Evolutionary conservation across 176 grass and related monocot genomes (phyloP).

Genomic region (Pontederia crassipes): DNA sequence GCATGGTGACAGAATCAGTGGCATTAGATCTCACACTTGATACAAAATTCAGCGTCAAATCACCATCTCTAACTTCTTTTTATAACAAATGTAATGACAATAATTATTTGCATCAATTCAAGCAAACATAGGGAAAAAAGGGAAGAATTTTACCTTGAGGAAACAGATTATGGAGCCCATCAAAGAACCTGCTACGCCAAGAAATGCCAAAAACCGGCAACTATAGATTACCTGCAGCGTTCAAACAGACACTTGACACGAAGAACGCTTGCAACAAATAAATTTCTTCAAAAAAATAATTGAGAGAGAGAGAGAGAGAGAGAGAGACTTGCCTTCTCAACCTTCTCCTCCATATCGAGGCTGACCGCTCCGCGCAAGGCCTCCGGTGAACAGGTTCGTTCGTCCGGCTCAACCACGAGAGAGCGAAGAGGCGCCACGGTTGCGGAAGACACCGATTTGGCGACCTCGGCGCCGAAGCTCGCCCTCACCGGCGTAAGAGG

Average conservation of each 20-base stretch:
- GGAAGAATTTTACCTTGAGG: not conserved
- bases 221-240: conserved; percentile 6
- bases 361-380: not conserved
- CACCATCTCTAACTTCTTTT: no score
- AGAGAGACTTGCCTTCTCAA: conserved; percentile 1
- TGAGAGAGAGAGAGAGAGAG: not conserved
- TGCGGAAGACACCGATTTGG: not conserved
- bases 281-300: not conserved
- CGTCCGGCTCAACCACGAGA: not conserved
- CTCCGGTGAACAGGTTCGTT: not conserved
- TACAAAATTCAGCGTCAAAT: no score
- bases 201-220: conserved; percentile 11
- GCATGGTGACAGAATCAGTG: no score
- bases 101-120: not conserved
- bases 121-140: conserved; percentile 6
- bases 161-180: conserved; percentile 14
- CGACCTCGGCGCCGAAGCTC: not conserved
- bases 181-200: conserved; percentile 8
- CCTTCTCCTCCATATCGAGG: not conserved
- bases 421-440: not conserved
- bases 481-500: not conserved
- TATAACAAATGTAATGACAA: no score
- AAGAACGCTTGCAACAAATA: not conserved
- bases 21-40: no score
- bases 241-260: not conserved